Evolutionary conservation across 805 yeast genomes (phyloP).

Genomic region (Komagataella ulmi): DNA sequence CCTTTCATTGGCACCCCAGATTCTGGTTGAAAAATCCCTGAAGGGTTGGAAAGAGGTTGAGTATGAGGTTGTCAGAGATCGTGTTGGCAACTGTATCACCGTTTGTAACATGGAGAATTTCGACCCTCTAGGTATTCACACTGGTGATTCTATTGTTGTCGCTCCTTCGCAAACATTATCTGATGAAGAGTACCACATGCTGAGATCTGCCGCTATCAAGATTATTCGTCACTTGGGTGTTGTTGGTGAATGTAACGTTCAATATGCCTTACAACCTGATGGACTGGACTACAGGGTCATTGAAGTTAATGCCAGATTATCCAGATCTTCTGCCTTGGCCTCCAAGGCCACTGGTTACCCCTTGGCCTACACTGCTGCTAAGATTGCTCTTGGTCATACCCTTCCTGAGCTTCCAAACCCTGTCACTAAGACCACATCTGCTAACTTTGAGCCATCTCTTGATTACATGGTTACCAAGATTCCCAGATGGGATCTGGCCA

Average conservation of each 20-base stretch:
- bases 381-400: constrained; percentile 89
- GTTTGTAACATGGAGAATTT: constrained; percentile 99
- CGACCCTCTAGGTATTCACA: constrained; percentile 95
- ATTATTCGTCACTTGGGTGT: constrained; percentile 96
- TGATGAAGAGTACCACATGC: constrained; percentile 96
- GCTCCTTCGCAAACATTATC: constrained; percentile 97
- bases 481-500: constrained; percentile 96
- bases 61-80: constrained; percentile 95
- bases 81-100: constrained; percentile 93
- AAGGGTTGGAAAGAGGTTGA: constrained; percentile 99
- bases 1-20: constrained; percentile 83
- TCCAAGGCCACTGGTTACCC: constrained; percentile 99
- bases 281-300: constrained; percentile 92
- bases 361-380: constrained; percentile 96
- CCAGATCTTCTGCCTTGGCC: constrained; percentile 95
- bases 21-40: constrained; percentile 88
- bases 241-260: constrained; percentile 98
- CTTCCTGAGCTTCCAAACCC: constrained; percentile 93
- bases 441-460: constrained; percentile 92
- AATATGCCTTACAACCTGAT: constrained; percentile 91
- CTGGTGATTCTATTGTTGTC: constrained; percentile 98
- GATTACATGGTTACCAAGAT: constrained; percentile 95
- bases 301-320: constrained; percentile 94
- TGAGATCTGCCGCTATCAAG: constrained; percentile 93
- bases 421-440: constrained; percentile 90